phyloP scores from a whole-genome alignment of 495 filamentous ascomycete genomes.

The Neurospora sp. region DNA sequence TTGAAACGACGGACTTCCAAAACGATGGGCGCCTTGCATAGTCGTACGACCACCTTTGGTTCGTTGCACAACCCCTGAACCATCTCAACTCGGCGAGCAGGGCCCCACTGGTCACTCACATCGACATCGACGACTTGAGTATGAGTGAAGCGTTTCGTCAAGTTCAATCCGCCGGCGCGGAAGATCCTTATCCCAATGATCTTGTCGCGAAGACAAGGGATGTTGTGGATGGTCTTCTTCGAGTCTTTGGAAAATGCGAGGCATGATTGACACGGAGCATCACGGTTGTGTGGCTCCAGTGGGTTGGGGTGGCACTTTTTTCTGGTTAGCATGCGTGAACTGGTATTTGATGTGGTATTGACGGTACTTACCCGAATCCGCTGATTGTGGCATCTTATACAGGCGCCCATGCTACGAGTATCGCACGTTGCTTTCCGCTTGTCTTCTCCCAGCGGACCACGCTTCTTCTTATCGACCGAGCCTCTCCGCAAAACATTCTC shows the following conservation, averaged over 20 bases:
- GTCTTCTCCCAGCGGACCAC: constrained; percentile 5
- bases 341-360: not conserved
- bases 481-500: not conserved
- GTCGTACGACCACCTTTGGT: constrained; percentile 7
- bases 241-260: constrained; percentile 21
- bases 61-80: constrained; percentile 18
- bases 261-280: constrained; percentile 28
- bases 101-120: not conserved
- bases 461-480: constrained; percentile 4
- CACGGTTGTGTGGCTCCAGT: constrained; percentile 17
- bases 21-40: constrained; percentile 17
- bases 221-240: constrained; percentile 35
- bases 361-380: constrained; percentile 27
- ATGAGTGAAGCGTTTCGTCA: constrained; percentile 30
- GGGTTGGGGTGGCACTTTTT: constrained; percentile 13
- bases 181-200: constrained; percentile 25
- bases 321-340: not conserved
- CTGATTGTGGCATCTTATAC: constrained; percentile 35
- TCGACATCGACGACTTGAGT: constrained; percentile 28
- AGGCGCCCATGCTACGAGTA: constrained; percentile 30
- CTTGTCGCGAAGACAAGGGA: constrained; percentile 31
- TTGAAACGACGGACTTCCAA: constrained; percentile 25
- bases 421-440: constrained; percentile 21
- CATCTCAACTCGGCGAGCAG: constrained; percentile 19
- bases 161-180: constrained; percentile 26